Base-by-base conservation (phyloP, 2,329 filamentous ascomycete genomes). In the Arthrobotrys megalospora region DNA sequence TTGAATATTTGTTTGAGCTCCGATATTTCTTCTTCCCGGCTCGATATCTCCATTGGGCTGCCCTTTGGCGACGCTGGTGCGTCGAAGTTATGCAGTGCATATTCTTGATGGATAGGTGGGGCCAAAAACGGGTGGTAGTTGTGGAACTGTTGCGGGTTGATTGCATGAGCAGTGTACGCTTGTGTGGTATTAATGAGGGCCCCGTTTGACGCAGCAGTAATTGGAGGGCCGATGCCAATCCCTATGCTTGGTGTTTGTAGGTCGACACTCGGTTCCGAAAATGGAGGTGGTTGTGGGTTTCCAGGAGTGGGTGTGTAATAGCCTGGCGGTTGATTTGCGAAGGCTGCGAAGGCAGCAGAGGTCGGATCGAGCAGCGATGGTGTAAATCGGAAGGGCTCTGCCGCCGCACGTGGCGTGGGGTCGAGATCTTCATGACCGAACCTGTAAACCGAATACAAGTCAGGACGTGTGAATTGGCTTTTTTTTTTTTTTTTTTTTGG, bases 291-390 rank as follows among this genome's bases (percentile, higher is more conserved):
- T 92, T 92, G 83, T 92, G 93, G 80, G 90, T 91, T 92, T 80
- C 92, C 93, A 1, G 93, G 92, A 0, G 93, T 96, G 1, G 94
- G 93, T 6, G 93, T 94, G 85, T 97, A 97, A 85, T 96, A 96
- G 12, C 91, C 92, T 14, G 92, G 89, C 53, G 91, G 89, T 80
- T 94, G 92, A 84, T 92, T 93, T 80, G 91, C 90, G 82, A 97
- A 95, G 70, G 88, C 88, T 76, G 90, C 88, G 85, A 97, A 97
- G 24, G 90, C 89, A 83, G 93, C 93, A 34, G 93, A 92, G 84
- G 91, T 93, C 16, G 93, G 90, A 83, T 98, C 95, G 83, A 98
- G 88, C 72, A 97, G 87, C 21, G 94, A 96, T 3, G 94, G 93
- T 1, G 94, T 97, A 82, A 97, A 94, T 80, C 92, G 89, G 91